Evolutionary conservation across 208 protist genomes (phyloP), one percentile per base, ranked within the genome.

Genomic region (Leishmania martiniquensis): DNA sequence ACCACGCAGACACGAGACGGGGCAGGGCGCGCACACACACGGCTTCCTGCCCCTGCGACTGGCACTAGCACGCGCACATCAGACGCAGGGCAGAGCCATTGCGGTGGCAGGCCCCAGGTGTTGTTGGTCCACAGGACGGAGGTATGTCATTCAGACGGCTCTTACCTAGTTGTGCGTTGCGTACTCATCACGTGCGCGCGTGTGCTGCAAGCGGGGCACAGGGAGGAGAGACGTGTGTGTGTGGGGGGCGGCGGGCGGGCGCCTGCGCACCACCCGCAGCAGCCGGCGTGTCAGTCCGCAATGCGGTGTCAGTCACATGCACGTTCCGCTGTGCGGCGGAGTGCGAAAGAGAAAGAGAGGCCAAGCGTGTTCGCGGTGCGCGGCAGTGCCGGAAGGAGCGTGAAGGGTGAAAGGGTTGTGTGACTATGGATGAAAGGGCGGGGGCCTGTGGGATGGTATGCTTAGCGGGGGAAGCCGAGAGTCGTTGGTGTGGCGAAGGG

Each of bases 101-200:
- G 73, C 69, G 80, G 75, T 75, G 69, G 69, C 65, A 75, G 69
- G 59, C 73, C 73, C 73, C 73, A 67, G 73, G 73, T 57, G 59
- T 69, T 77, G 60, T 29, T 51, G 55, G 54, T 77, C 73, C 60
- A 77, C 73, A 77, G 73, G 73, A 77, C 73, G 73, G 73, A 65
- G 55, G 73, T 69, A 70, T 77, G 73, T 77, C 73, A 59, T 77
- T 81, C 69, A 81, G 77, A 81, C 77, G 77, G 77, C 77, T 81
- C 77, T 81, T 81, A 81, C 77, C 77, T 81, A 70, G 47, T 77
- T 77, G 73, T 77, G 34, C 55, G 55, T 57, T 63, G 59, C 45
- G 68, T 57, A 72, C 49, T 81, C 80, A 71, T 84, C 80, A 84
- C 57, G 73, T 57, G 59, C 57, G 72, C 79, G 65, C 55, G 55